Evolutionary conservation across 2,329 filamentous ascomycete species (phyloP).

Genomic region (Sordariomycetes sp.): DNA sequence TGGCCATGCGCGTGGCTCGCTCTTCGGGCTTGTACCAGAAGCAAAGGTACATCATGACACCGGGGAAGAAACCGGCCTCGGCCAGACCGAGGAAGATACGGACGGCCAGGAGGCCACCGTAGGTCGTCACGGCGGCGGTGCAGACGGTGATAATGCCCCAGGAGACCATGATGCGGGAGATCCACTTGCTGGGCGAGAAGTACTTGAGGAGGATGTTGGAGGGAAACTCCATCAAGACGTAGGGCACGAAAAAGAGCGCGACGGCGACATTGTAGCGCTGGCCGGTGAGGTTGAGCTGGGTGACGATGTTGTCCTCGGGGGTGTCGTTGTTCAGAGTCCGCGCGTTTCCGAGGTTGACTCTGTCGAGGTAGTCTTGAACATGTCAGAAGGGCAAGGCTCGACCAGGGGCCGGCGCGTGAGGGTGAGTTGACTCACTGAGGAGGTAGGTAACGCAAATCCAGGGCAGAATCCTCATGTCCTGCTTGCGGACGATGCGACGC

Average conservation of each 20-base stretch:
- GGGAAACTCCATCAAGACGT: conserved; percentile 27
- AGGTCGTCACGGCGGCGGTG: conserved; percentile 35
- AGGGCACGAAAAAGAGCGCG: conserved; percentile 53
- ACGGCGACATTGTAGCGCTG: conserved; percentile 48
- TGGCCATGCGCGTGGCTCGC: conserved; percentile 27
- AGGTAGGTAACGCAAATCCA: conserved; percentile 22
- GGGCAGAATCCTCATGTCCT: conserved; percentile 20
- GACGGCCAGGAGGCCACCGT: conserved; percentile 34
- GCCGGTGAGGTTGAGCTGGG: conserved; percentile 25
- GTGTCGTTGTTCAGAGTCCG: conserved; percentile 22
- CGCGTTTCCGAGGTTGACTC: conserved; percentile 23
- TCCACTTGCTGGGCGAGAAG: conserved; percentile 22
- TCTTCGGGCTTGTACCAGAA: conserved; percentile 49
- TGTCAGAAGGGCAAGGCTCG: background rate
- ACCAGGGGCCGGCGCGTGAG: too few species aligned
- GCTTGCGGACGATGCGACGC: conserved; percentile 20
- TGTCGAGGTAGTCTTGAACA: conserved; percentile 15
- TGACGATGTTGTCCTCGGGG: conserved; percentile 21
- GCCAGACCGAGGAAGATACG: conserved; percentile 41
- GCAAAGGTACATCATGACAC: conserved; percentile 43
- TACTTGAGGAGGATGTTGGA: conserved; percentile 24
- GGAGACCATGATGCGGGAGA: conserved; percentile 27
- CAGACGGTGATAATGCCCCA: conserved; percentile 43
- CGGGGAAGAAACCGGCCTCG: conserved; percentile 44
- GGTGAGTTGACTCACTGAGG: conserved; percentile 16